Base-by-base conservation (phyloP, 108 stramenopile species). In the Skeletonema tropicum region DNA sequence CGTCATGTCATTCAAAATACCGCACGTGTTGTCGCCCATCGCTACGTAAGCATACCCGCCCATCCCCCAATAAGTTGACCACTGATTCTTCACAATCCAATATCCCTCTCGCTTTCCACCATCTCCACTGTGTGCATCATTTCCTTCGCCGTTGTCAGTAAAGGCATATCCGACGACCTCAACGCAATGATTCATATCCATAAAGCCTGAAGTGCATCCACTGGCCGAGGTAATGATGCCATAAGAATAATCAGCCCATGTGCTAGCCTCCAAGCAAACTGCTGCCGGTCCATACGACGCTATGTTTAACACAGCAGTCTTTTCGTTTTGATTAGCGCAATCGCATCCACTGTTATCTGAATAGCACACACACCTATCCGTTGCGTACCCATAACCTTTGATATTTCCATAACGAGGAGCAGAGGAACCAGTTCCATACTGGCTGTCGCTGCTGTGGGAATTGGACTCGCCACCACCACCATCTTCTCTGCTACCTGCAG, bases 31-130 rank as follows among this genome's bases (percentile, higher is more conserved):
- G 1, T 75, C 89, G 17, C 94, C 94, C 94, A 95, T 95, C 0
- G 92, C 87, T 1, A 95, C 89, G 70, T 91, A 95, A 3, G 90
- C 91, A 64, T 95, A 95, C 3, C 94, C 94, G 75, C 77, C 83
- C 87, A 90, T 90, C 1, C 94, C 94, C 92, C 92, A 95, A 59
- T 86, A 86, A 1, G 35, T 57, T 10, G 86, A 85, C 94, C 94
- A 95, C 70, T 95, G 94, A 62, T 95, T 95, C 38, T 90, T 89
- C 3, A 95, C 88, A 60, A 95, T 95, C 94, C 94, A 95, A 71
- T 95, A 95, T 38, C 94, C 94, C 73, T 89, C 83, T 33, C 89
- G 75, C 31, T 71, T 55, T 14, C 61, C 57, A 23, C 70, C 68
- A 26, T 83, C 84, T 31, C 46, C 66, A 33, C 75, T 62, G 33